These are phyloP conservation scores for Pleurotus eryngii DNA, from an alignment of 768 basidiomycete species.

Conservation along the genomic window DNA sequence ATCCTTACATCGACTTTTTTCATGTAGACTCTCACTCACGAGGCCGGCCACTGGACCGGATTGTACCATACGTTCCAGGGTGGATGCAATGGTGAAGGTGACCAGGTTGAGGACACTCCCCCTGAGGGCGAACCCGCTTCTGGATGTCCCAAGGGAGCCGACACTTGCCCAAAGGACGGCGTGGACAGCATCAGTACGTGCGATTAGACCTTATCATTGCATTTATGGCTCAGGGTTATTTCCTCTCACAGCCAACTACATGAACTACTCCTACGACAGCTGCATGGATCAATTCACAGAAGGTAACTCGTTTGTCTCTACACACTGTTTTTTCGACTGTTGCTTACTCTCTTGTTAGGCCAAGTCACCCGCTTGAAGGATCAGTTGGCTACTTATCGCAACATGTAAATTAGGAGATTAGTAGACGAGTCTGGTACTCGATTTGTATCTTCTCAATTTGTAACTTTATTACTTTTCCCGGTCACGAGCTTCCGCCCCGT, in stretches of 20 bases:
- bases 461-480: background rate
- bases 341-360: constrained; percentile 19
- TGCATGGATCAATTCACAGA: constrained; percentile 49
- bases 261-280: constrained; percentile 28
- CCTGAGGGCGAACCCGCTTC: constrained; percentile 39
- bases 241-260: constrained; percentile 13
- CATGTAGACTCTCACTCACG: constrained; percentile 46
- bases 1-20: constrained; percentile 10
- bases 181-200: constrained; percentile 38
- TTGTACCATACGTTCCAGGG: constrained; percentile 60
- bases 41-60: constrained; percentile 59
- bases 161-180: constrained; percentile 36
- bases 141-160: constrained; percentile 35
- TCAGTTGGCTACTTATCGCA: constrained; percentile 44
- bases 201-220: background rate
- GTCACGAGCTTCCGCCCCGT: background rate
- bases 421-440: background rate
- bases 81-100: constrained; percentile 38
- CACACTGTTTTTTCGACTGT: background rate
- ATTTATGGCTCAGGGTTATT: background rate
- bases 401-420: background rate
- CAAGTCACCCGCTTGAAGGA: constrained; percentile 37
- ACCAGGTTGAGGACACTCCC: constrained; percentile 46
- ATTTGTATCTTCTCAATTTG: background rate
- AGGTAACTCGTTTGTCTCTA: background rate